phyloP scores from a whole-genome alignment of 2,329 filamentous ascomycete species.

The Botryotinia convoluta region DNA sequence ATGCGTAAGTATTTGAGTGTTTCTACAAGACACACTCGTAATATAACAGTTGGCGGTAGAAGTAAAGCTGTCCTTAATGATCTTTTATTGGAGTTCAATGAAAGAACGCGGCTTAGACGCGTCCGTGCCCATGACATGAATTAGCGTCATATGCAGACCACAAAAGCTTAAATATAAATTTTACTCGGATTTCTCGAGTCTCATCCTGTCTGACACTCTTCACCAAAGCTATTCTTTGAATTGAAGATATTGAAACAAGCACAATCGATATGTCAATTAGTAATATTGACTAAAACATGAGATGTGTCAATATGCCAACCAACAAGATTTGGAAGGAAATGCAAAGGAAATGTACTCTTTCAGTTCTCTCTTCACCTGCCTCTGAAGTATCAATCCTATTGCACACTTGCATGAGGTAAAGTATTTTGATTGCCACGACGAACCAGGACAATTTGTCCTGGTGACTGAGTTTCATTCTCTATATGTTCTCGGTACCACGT shows the following conservation, averaged over 20 bases:
- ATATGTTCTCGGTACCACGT: constrained; percentile 82
- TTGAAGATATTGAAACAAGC: not conserved
- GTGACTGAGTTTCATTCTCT: constrained; percentile 60
- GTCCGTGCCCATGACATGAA: constrained; percentile 15
- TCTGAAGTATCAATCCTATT: not conserved
- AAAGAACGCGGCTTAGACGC: constrained; percentile 16
- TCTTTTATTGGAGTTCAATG: constrained; percentile 11
- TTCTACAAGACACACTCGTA: not conserved
- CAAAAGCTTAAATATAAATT: constrained; percentile 18
- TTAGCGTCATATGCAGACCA: constrained; percentile 9
- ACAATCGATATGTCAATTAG: not conserved
- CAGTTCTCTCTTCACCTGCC: not conserved
- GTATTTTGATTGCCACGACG: constrained; percentile 36
- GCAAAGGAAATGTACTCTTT: not conserved
- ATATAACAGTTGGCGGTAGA: not conserved
- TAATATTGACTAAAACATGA: not conserved
- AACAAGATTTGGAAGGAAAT: not conserved
- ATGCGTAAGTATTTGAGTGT: not conserved
- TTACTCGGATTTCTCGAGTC: constrained; percentile 2
- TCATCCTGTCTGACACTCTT: not conserved
- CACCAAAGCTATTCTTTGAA: not conserved
- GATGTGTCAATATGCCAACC: not conserved
- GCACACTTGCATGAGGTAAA: constrained; percentile 12
- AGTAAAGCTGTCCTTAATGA: constrained; percentile 17
- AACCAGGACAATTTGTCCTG: constrained; percentile 40